Percentiles rank a stretch among this genome's conserved stretches.
phyloP scores from a whole-genome alignment of 345 rosid genomes.

The Fremontodendron californicum region DNA sequence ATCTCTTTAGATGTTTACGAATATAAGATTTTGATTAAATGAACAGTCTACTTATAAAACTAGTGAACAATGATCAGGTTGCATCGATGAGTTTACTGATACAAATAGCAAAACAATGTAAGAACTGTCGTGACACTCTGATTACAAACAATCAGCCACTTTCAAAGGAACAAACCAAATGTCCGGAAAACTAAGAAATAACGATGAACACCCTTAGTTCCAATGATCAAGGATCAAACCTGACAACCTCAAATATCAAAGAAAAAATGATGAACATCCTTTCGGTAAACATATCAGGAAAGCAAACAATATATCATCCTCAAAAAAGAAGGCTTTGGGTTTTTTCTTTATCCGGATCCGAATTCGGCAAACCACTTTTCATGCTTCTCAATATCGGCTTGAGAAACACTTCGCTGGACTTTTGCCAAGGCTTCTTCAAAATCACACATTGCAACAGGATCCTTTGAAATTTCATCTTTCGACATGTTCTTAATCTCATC shows the following conservation, averaged over 20 bases:
- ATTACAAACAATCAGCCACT: not conserved
- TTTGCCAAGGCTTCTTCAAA: constrained; percentile 91
- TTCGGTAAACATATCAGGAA: constrained; percentile 9
- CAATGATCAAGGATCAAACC: too few species aligned
- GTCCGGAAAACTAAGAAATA: not conserved
- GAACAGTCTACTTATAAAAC: not conserved
- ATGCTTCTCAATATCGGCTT: constrained; percentile 84
- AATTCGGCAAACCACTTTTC: constrained; percentile 97
- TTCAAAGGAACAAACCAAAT: not conserved
- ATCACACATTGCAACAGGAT: constrained; percentile 98
- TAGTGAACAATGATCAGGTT: constrained; percentile 8
- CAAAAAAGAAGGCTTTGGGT: not conserved
- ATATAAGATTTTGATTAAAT: not conserved
- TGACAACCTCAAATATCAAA: too few species aligned
- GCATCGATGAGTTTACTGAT: not conserved
- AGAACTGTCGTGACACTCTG: not conserved
- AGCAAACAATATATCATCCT: not conserved
- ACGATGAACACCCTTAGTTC: not conserved
- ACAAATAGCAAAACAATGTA: constrained; percentile 7
- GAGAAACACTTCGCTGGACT: constrained; percentile 95
- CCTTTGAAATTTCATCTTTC: constrained; percentile 95
- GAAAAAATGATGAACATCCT: not conserved
- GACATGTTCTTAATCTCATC: constrained; percentile 99
- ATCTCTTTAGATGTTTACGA: not conserved
- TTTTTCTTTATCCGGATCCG: constrained; percentile 64